Conservation (phyloP, 495 filamentous ascomycete genomes). For the Neurospora discreta region DNA sequence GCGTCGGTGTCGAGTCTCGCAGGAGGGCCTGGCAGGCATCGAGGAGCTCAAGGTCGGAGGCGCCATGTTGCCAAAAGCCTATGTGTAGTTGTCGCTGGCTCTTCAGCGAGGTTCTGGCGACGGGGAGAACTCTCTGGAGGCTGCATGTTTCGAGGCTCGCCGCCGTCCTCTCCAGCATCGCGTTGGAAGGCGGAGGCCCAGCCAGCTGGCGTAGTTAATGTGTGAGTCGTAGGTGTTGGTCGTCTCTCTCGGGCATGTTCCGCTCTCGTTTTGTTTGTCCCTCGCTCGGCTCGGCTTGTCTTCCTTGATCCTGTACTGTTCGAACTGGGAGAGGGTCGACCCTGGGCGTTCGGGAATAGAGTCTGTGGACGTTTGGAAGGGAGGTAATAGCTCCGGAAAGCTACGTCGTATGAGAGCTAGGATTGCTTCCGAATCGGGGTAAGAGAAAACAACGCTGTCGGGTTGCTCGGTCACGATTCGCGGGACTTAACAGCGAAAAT, state of each 20-base stretch:
- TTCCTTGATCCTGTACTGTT: background rate
- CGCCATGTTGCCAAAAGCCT: constrained; percentile 56
- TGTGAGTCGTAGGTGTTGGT: background rate
- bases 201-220: background rate
- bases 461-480: background rate
- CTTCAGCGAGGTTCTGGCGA: constrained; percentile 40
- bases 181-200: constrained; percentile 3
- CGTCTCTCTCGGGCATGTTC: background rate
- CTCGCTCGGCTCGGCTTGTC: background rate
- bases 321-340: background rate
- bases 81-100: constrained; percentile 50
- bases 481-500: background rate
- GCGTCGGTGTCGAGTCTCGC: constrained; percentile 9
- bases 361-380: background rate
- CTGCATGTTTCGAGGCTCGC: constrained; percentile 67
- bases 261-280: background rate
- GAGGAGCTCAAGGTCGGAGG: constrained; percentile 44
- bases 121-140: constrained; percentile 52
- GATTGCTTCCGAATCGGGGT: background rate
- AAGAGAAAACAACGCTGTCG: background rate
- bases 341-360: background rate
- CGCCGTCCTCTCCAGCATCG: constrained; percentile 78
- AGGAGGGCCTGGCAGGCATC: constrained; percentile 33
- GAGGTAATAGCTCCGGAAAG: background rate
- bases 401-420: background rate